Evolutionary conservation across 768 basidiomycete species (phyloP).

Genomic region (Amanita rimosa): DNA sequence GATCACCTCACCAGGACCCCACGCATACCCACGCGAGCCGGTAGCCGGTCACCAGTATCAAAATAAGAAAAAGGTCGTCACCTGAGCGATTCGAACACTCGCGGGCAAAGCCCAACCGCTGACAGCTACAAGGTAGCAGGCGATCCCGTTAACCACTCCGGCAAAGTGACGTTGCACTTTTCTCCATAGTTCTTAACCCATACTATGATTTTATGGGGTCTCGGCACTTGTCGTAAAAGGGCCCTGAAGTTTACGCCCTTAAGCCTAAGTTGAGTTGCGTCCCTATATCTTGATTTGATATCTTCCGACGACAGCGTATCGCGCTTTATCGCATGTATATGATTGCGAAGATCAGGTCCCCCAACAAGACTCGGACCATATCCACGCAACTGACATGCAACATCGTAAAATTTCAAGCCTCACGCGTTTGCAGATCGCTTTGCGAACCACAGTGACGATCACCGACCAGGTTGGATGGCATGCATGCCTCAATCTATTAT

Average conservation of each 20-base stretch:
- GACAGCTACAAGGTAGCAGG: conserved; percentile 7
- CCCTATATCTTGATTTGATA: not conserved
- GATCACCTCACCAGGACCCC: conserved; percentile 14
- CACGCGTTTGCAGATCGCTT: conserved; percentile 1
- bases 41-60: conserved; percentile 5
- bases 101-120: conserved; percentile 20
- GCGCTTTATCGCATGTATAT: not conserved
- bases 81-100: conserved; percentile 25
- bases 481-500: not conserved
- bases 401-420: not conserved
- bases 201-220: not conserved
- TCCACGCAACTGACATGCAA: not conserved
- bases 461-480: not conserved
- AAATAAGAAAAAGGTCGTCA: conserved; percentile 19
- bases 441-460: conserved; percentile 2
- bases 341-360: conserved; percentile 5
- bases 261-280: not conserved
- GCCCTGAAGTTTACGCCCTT: not conserved
- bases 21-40: not conserved
- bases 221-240: not conserved
- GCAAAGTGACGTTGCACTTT: conserved; percentile 13
- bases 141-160: conserved; percentile 19
- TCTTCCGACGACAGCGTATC: not conserved
- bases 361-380: conserved; percentile 1
- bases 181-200: too few species aligned